phyloP scores from a whole-genome alignment of 352 stramenopile genomes.

The Phytophthora vignae region DNA sequence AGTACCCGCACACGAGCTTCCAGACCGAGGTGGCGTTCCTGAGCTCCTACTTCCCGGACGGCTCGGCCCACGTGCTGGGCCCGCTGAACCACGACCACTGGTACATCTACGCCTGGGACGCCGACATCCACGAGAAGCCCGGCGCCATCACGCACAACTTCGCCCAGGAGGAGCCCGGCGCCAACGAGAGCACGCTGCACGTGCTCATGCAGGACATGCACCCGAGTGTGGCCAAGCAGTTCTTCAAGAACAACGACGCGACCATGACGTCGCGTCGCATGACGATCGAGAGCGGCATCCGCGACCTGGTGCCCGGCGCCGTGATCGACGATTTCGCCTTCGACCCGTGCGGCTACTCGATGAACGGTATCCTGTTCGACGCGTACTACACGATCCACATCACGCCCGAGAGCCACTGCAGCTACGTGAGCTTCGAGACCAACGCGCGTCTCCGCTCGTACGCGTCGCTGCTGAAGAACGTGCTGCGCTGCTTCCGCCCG shows the following conservation, averaged over 20 bases:
- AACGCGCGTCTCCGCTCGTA: constrained; percentile 92
- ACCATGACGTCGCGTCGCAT: constrained; percentile 88
- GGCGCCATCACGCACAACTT: constrained; percentile 21
- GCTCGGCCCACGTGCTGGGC: constrained; percentile 89
- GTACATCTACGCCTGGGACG: constrained; percentile 98
- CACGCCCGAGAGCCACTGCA: constrained; percentile 97
- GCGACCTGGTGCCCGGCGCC: constrained; percentile 94
- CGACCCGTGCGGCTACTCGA: constrained; percentile 98
- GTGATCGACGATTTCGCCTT: constrained; percentile 98
- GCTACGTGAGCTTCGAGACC: constrained; percentile 98
- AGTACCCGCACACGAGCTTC: constrained; percentile 97
- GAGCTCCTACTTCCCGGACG: constrained; percentile 88
- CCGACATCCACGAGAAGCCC: constrained; percentile 82
- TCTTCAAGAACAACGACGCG: constrained; percentile 83
- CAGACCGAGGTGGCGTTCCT: constrained; percentile 98
- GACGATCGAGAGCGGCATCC: constrained; percentile 95
- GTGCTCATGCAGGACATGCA: constrained; percentile 91
- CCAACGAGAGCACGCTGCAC: constrained; percentile 80
- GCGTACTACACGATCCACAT: constrained; percentile 99
- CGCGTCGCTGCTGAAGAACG: constrained; percentile 96
- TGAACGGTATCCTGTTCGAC: constrained; percentile 99
- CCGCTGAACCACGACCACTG: constrained; percentile 98
- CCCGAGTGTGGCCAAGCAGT: constrained; percentile 80
- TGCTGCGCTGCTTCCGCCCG: constrained; percentile 97
- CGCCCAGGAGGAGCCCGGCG: constrained; percentile 24